Evolutionary conservation across 441 rosid species (phyloP).

Genomic region (Populus trichocarpa): DNA sequence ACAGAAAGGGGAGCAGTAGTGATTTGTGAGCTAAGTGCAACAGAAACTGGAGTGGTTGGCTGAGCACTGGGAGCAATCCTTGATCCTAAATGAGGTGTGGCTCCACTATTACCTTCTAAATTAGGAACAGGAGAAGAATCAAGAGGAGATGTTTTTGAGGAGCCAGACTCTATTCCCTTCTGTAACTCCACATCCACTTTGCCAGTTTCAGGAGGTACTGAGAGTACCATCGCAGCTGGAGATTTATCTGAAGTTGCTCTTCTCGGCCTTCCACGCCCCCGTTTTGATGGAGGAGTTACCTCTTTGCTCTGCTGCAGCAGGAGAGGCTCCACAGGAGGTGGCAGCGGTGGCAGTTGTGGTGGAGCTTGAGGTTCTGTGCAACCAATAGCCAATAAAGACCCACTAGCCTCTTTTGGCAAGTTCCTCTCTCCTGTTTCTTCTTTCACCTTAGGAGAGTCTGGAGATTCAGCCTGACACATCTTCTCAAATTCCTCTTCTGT

Average conservation of each 20-base stretch:
- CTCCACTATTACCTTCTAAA: conserved; percentile 21
- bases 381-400: conserved; percentile 5
- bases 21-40: conserved; percentile 34
- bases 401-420: conserved; percentile 36
- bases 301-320: conserved; percentile 45
- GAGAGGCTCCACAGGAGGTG: conserved; percentile 28
- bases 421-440: conserved; percentile 47
- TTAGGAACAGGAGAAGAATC: conserved; percentile 27
- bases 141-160: conserved; percentile 26
- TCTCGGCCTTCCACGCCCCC: conserved; percentile 94
- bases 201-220: conserved; percentile 34
- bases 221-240: conserved; percentile 27
- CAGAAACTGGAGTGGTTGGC: conserved; percentile 31
- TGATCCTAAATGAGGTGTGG: conserved; percentile 17
- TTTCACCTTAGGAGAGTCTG: conserved; percentile 63
- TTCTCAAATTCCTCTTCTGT: conserved; percentile 96
- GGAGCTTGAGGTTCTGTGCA: conserved; percentile 35
- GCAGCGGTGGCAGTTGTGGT: conserved; percentile 24
- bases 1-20: conserved; percentile 28
- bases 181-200: conserved; percentile 36
- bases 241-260: conserved; percentile 50
- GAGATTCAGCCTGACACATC: conserved; percentile 76
- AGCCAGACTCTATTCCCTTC: conserved; percentile 36
- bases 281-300: conserved; percentile 71
- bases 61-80: conserved; percentile 32